These are phyloP conservation scores for Claviceps fusiformis DNA, from an alignment of 2,329 filamentous ascomycete genomes.

Conservation along the genomic window DNA sequence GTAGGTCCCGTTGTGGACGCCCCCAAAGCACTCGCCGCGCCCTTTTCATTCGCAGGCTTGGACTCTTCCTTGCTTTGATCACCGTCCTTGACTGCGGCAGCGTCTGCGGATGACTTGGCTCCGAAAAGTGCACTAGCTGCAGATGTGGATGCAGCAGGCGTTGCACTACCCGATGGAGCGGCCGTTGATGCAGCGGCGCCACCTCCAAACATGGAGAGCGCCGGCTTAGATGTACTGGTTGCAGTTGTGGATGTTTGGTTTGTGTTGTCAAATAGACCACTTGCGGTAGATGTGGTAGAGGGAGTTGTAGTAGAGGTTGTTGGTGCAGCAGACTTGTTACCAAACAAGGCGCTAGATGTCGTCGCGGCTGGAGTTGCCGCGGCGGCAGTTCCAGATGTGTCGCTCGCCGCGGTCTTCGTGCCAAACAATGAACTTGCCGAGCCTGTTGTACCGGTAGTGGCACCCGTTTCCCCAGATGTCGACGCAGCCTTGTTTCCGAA, in stretches of 20 bases:
- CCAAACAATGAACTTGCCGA: slow-evolving; percentile 24
- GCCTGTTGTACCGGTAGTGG: slow-evolving; percentile 12
- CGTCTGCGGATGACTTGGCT: slow-evolving; percentile 19
- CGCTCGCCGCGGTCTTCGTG: slow-evolving; percentile 23
- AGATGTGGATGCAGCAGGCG: slow-evolving; percentile 13
- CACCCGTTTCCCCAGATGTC: slow-evolving; percentile 10
- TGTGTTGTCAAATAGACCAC: slow-evolving; percentile 15
- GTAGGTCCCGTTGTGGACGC: slow-evolving; percentile 69
- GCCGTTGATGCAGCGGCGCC: slow-evolving; percentile 13
- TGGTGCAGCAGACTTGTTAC: slow-evolving; percentile 14
- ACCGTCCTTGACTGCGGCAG: slow-evolving; percentile 9
- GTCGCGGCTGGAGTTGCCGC: slow-evolving; percentile 8
- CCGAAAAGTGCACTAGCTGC: slow-evolving; percentile 18
- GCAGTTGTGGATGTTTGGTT: slow-evolving; percentile 8
- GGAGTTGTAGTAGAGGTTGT: slow-evolving; percentile 15
- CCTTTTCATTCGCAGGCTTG: slow-evolving; percentile 17
- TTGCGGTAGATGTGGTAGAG: not conserved
- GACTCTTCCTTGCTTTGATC: slow-evolving; percentile 13
- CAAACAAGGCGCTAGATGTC: slow-evolving; percentile 20
- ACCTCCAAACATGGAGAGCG: slow-evolving; percentile 8
- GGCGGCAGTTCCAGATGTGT: slow-evolving; percentile 20
- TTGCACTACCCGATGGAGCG: slow-evolving; percentile 16
- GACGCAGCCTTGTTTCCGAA: slow-evolving; percentile 14
- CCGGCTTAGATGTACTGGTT: slow-evolving; percentile 5
- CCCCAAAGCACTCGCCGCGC: slow-evolving; percentile 34